Percentiles rank a stretch among this genome's conserved stretches.
Conservation (phyloP, 352 stramenopile species). For the Globisporangium nagaii region DNA sequence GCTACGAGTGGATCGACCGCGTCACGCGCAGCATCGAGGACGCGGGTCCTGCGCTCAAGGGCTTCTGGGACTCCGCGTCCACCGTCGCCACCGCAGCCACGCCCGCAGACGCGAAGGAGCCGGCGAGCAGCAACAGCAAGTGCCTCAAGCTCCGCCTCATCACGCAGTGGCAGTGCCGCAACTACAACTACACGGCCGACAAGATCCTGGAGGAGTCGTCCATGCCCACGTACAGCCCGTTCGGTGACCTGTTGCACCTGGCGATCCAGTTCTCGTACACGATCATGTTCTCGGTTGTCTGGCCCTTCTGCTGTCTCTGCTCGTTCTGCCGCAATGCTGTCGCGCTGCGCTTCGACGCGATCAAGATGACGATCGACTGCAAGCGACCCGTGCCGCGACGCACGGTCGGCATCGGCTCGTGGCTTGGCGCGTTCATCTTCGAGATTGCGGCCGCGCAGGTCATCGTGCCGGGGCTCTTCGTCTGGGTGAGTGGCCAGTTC, state of each 20-base stretch:
- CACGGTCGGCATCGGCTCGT: constrained; percentile 49
- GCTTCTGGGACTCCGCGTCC: constrained; percentile 19
- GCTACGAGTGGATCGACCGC: constrained; percentile 54
- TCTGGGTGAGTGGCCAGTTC: constrained; percentile 61
- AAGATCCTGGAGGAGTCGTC: constrained; percentile 52
- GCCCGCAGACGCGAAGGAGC: background rate
- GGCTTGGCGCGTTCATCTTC: constrained; percentile 48
- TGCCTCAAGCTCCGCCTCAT: constrained; percentile 29
- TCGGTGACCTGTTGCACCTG: constrained; percentile 47
- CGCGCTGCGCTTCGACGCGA: constrained; percentile 49
- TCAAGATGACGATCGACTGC: constrained; percentile 65
- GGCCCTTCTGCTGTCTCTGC: constrained; percentile 56
- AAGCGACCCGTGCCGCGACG: constrained; percentile 44
- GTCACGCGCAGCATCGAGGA: constrained; percentile 38
- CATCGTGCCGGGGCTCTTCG: constrained; percentile 46
- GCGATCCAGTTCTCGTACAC: constrained; percentile 68
- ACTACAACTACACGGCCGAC: constrained; percentile 53
- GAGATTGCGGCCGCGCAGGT: constrained; percentile 45
- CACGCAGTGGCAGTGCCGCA: constrained; percentile 53
- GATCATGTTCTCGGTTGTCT: constrained; percentile 65
- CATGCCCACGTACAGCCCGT: constrained; percentile 53
- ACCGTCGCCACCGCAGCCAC: too few relatives aligned
- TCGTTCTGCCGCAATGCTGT: constrained; percentile 44
- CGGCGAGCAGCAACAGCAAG: background rate
- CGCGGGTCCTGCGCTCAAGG: constrained; percentile 20